Evolutionary conservation across 345 rosid genomes (phyloP), one percentile per base, ranked within the genome.

Genomic region (Combretum micranthum): DNA sequence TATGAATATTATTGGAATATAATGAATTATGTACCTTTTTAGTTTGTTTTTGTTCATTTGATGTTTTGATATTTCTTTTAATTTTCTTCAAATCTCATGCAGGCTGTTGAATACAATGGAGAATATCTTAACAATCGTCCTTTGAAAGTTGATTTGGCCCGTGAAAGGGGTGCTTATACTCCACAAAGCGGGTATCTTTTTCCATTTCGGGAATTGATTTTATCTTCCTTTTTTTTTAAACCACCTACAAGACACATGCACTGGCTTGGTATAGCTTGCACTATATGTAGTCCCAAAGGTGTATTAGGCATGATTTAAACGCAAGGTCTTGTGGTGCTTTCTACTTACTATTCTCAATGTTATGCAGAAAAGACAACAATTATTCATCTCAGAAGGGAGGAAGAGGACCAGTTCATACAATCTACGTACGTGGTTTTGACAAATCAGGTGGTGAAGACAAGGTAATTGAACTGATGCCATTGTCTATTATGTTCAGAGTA

Each of bases 51-150:
- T 2, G 46, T 49, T 21, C 17, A 14, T 20, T 25, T 19, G n/a
- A 12, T 49, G 47, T 37, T 26, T 15, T 25, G 9, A 14, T 11
- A 13, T 18, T 50, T 50, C 22, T 23, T 9, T 18, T 44, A 32
- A 19, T 53, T 8, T 19, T 18, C 32, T 25, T 7, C 0, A 25
- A 25, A 3, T n/a, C 25, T 1, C 3, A 64, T 55, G n/a, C 61
- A 93, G 99, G 97, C 85, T 9, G 63, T 85, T 17, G 74, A 78
- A 19, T 64, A 77, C 16, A 61, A 78, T 67, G 99, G 99, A 43
- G 62, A 60, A 32, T 17, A 48, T 64, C 57, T 89, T 15, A 61
- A 58, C 3, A 80, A 74, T 15, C 89, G 99, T 53, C 60, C 64
- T 4, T 13, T 93, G 60, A 87, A 68, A 60, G 82, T 93, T 68